Evolutionary conservation across 2,329 filamentous ascomycete species (phyloP).

Genomic region (Paramyrothecium sp.): DNA sequence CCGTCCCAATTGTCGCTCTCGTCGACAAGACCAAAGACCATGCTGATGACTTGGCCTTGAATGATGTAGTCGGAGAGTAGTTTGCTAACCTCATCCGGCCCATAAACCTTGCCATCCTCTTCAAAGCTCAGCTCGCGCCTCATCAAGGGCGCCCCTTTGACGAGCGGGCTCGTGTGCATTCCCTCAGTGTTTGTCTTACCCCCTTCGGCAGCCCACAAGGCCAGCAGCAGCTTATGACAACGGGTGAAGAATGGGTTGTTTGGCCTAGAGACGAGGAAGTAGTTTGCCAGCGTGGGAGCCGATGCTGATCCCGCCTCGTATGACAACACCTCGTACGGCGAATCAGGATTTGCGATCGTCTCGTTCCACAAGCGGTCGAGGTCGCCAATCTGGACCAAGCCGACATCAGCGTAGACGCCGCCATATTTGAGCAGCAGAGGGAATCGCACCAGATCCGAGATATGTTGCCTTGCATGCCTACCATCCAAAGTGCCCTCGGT

Average conservation of each 20-base stretch:
- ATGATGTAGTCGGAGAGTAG: constrained; percentile 56
- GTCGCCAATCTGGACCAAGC: constrained; percentile 56
- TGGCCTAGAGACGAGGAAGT: constrained; percentile 39
- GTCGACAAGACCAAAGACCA: constrained; percentile 52
- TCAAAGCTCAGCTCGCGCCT: constrained; percentile 14
- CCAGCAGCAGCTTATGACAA: constrained; percentile 48
- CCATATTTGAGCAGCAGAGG: constrained; percentile 56
- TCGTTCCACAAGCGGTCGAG: constrained; percentile 50
- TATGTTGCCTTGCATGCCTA: constrained; percentile 50
- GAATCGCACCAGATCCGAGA: constrained; percentile 56
- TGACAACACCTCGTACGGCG: constrained; percentile 45
- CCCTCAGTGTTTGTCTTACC: constrained; percentile 49
- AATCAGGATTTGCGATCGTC: constrained; percentile 43
- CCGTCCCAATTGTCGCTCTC: constrained; percentile 51
- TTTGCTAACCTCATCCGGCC: constrained; percentile 34
- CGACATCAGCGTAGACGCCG: constrained; percentile 57
- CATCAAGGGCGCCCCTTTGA: constrained; percentile 42
- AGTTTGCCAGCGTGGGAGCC: constrained; percentile 42
- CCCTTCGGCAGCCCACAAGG: constrained; percentile 42
- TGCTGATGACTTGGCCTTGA: constrained; percentile 50
- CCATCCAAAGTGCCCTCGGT: constrained; percentile 46
- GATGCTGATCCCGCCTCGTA: constrained; percentile 38
- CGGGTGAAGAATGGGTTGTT: constrained; percentile 44
- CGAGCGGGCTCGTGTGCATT: constrained; percentile 45
- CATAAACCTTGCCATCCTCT: constrained; percentile 24